Evolutionary conservation across 2,329 filamentous ascomycete species (phyloP).

Genomic region (Graphilbum sp.): DNA sequence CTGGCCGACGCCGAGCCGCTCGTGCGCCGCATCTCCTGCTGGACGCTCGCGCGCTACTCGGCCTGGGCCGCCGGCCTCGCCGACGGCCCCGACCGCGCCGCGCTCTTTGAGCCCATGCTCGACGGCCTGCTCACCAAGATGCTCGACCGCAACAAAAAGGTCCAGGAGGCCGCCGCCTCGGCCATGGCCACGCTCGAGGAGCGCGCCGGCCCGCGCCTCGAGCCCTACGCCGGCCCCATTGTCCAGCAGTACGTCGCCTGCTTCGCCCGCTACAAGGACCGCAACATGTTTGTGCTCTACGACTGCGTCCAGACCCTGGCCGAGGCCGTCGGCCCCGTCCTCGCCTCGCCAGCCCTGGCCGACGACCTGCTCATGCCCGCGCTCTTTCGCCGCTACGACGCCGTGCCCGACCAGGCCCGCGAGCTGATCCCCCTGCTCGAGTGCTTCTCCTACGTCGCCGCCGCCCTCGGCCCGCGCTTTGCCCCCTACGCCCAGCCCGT

Average conservation of each 20-base stretch:
- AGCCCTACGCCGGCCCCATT: conserved; percentile 79
- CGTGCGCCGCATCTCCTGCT: conserved; percentile 92
- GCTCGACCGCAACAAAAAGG: conserved; percentile 94
- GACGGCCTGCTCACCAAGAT: conserved; percentile 87
- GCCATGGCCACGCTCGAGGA: conserved; percentile 94
- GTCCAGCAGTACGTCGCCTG: conserved; percentile 83
- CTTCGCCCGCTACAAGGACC: conserved; percentile 92
- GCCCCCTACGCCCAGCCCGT: conserved; percentile 73
- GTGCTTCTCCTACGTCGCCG: conserved; percentile 85
- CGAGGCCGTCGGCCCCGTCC: conserved; percentile 68
- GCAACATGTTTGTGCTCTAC: conserved; percentile 97
- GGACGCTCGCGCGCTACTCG: conserved; percentile 89
- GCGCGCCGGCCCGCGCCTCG: conserved; percentile 65
- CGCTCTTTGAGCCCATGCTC: conserved; percentile 92
- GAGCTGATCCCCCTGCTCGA: conserved; percentile 94
- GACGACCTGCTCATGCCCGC: conserved; percentile 80
- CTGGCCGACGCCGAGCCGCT: conserved; percentile 76
- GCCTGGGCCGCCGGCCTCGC: conserved; percentile 71
- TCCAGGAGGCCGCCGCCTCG: conserved; percentile 89
- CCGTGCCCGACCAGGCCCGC: conserved; percentile 71
- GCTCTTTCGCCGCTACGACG: conserved; percentile 74
- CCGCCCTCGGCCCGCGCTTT: conserved; percentile 69
- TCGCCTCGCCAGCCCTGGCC: conserved; percentile 69
- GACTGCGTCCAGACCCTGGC: conserved; percentile 96
- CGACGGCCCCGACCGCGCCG: conserved; percentile 48